phyloP scores from a whole-genome alignment of 2,329 filamentous ascomycete genomes.

The Aspergillus transmontanensis region DNA sequence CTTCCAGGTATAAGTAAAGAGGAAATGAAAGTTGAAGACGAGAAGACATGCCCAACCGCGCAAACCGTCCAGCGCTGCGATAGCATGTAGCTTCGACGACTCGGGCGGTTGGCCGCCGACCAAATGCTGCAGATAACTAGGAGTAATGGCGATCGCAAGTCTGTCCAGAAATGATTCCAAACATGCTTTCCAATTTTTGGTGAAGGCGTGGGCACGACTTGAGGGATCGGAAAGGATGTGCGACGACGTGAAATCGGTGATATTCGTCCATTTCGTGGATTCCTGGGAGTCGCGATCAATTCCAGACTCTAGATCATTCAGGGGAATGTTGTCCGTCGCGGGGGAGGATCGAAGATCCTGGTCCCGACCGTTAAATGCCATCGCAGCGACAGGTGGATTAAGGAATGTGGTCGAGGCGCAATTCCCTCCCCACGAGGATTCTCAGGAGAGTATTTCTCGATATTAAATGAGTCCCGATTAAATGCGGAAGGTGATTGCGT shows the following conservation, averaged over 20 bases:
- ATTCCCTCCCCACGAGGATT: conserved; percentile 11
- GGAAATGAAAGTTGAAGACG: conserved; percentile 51
- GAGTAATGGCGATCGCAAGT: conserved; percentile 35
- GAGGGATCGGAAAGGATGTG: conserved; percentile 20
- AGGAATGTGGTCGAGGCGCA: conserved; percentile 11
- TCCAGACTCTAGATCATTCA: conserved; percentile 33
- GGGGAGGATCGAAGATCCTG: conserved; percentile 22
- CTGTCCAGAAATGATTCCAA: conserved; percentile 26
- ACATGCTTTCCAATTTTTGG: conserved; percentile 29
- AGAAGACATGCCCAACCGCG: conserved; percentile 48
- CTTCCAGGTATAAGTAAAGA: conserved; percentile 48
- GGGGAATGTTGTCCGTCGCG: conserved; percentile 29
- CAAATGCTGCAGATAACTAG: conserved; percentile 40
- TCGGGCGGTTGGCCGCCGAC: conserved; percentile 33
- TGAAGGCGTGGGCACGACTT: conserved; percentile 16
- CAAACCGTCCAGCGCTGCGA: conserved; percentile 46
- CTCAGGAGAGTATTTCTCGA: neutral
- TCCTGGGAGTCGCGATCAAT: conserved; percentile 11
- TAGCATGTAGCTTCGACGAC: conserved; percentile 37
- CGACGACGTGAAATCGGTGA: conserved; percentile 28
- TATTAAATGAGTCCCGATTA: neutral
- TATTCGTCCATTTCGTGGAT: conserved; percentile 22
- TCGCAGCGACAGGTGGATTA: conserved; percentile 4
- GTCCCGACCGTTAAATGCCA: conserved; percentile 16
- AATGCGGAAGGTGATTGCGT: conserved; percentile 5